Base-by-base conservation (phyloP, 2,329 filamentous ascomycete genomes). In the Xylariaceae sp. region DNA sequence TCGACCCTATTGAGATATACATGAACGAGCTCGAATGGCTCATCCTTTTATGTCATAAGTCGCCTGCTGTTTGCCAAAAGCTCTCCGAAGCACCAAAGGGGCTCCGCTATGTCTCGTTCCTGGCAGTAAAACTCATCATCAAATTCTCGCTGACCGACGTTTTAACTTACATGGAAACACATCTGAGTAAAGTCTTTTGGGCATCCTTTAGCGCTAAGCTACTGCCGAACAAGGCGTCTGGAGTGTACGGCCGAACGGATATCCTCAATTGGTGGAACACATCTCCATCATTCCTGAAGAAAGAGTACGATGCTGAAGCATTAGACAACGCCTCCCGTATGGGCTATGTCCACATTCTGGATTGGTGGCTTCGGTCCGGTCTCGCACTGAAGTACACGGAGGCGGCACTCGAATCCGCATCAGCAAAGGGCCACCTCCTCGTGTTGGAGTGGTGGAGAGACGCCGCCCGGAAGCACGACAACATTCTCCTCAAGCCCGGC, bases 361-460 rank as follows among this genome's bases (percentile, higher is more conserved):
- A 96, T 67, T 96, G 91, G 90, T 98, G 93, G 93, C 82, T 88
- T 20, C 91, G 89, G 7, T 85, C 83, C 0, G 89, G 89, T 0
- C 79, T 97, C 1, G 85, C 88, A 2, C 80, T 97, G 19, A 88
- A 90, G 63, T 96, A 95, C 73, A 96, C 90, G 10, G 91, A 96
- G 71, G 82, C 87, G 4, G 91, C 93, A 0, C 82, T 98, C 18
- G 93, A 97, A 73, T 89, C 93, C 67, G 93, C 93, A 26, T 93
- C 89, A 56, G 87, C 87, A 2, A 89, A 91, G 67, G 92, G 93
- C 7, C 89, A 95, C 62, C 80, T 96, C n/a, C 78, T 86, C 6
- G 91, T 97, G 0, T 81, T 98, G 1, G 89, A 96, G 66, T 98
- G 93, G 93, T 98, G 93, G 93, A 90, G 90, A 65, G 83, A 88